Base-by-base conservation (phyloP, 2,329 filamentous ascomycete species). In the Monilinia polystroma region DNA sequence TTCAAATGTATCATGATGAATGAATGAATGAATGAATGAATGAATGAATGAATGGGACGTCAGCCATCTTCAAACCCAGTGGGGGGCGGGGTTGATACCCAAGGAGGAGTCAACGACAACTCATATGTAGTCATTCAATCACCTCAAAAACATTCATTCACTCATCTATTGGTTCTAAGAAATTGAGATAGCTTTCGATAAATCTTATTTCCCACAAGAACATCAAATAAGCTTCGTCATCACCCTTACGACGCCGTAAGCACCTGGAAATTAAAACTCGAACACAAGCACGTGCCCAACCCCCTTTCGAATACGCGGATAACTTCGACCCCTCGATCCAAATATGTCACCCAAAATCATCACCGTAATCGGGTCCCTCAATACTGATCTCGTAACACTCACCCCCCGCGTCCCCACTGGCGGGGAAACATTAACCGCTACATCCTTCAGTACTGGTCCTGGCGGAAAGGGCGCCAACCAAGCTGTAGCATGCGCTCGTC, bases 391-490 rank as follows among this genome's bases (percentile, higher is more conserved):
- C 70, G 91, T 97, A 70, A 93, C 92, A 52, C 88, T 92, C 74
- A 95, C 95, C 45, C 83, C 91, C 6, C 91, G 94, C 70, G 87
- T 97, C 70, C 94, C 95, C 1, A 81, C 84, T 1, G 88, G 90
- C 0, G 95, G 94, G 72, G 94, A 99, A 80, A 98, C 94, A 3
- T 84, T 98, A 63, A 93, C 91, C 2, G 86, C 92, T 58, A 87
- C 82, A 71, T 87, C 87, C 26, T 96, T 96, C 80, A 84, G 84
- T 75, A 92, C 89, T 47, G 93, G 90, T 54, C 89, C 90, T 41
- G 95, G 94, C 73, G 94, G 95, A 67, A 99, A 99, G 80, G 94
- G 94, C 70, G 93, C 93, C 68, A 98, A 98, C 81, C 94, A 98
- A 81, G 93, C 93, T 68, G 91, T 97, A 66, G 92, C 93, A 32